phyloP scores from a whole-genome alignment of 345 rosid genomes.

The Garcia nutans region DNA sequence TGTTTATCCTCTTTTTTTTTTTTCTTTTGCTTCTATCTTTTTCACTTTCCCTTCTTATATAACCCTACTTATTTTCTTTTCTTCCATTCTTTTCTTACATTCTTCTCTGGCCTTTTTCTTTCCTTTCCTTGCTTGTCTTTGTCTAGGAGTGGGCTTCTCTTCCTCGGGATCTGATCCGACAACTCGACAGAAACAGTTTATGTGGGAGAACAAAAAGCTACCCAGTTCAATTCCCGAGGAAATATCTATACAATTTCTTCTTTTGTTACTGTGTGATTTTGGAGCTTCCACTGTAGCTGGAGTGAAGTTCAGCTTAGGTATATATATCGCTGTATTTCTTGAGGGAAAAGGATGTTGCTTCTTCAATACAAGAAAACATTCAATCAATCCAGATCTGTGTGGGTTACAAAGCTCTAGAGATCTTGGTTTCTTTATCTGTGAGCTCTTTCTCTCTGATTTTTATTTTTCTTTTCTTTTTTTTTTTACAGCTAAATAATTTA shows the following conservation, averaged over 20 bases:
- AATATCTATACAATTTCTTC: not conserved
- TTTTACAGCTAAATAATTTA: not conserved
- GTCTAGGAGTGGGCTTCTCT: not conserved
- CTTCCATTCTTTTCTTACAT: constrained; percentile 34
- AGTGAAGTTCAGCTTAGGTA: constrained; percentile 6
- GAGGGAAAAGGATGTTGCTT: constrained; percentile 14
- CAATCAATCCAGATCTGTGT: constrained; percentile 36
- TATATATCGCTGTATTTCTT: not conserved
- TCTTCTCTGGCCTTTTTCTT: constrained; percentile 24
- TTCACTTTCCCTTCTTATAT: constrained; percentile 25
- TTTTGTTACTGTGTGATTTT: constrained; percentile 9
- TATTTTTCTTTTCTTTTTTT: too few relatives aligned
- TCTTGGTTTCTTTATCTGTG: constrained; percentile 32
- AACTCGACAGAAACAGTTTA: constrained; percentile 16
- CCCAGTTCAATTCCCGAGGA: constrained; percentile 43
- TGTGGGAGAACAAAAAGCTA: constrained; percentile 5
- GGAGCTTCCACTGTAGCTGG: constrained; percentile 17
- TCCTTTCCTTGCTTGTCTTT: not conserved
- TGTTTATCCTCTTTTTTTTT: not conserved
- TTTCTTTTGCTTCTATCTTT: not conserved
- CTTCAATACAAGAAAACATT: constrained; percentile 14
- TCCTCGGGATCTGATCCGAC: constrained; percentile 53
- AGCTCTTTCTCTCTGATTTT: constrained; percentile 10
- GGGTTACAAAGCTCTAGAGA: constrained; percentile 19
- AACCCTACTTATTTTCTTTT: constrained; percentile 37